Evolutionary conservation across 345 rosid genomes (phyloP).

Genomic region (Camelina neglecta): DNA sequence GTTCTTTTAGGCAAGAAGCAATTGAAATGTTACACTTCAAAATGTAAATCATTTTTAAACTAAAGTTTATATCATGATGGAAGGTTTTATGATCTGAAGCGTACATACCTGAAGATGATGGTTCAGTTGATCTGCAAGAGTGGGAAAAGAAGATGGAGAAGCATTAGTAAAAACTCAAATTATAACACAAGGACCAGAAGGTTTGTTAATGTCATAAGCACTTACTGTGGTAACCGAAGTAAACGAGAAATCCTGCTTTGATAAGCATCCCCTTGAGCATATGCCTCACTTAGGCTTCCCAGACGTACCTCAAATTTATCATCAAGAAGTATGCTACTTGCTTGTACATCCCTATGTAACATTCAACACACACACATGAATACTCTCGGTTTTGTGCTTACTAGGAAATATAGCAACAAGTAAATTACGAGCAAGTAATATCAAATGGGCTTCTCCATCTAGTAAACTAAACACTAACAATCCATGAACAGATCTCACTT

Average conservation of each 20-base stretch:
- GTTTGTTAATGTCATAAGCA: slow-evolving; percentile 26
- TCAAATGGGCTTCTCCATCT: not conserved
- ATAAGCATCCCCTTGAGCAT: slow-evolving; percentile 83
- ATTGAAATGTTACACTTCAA: not conserved
- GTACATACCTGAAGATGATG: slow-evolving; percentile 72
- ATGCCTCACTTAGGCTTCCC: slow-evolving; percentile 87
- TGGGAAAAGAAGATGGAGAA: slow-evolving; percentile 35
- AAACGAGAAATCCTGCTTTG: slow-evolving; percentile 88
- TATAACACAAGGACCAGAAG: not conserved
- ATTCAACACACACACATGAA: slow-evolving; percentile 45
- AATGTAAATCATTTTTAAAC: not conserved
- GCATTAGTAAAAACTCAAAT: slow-evolving; percentile 28
- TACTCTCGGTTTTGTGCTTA: slow-evolving; percentile 10
- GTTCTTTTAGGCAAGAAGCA: not conserved
- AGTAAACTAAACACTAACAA: not conserved
- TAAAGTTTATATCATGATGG: not conserved
- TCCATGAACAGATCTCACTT: not conserved
- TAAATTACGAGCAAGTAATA: not conserved
- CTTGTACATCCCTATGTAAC: slow-evolving; percentile 89
- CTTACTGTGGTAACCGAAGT: slow-evolving; percentile 95
- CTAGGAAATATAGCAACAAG: not conserved
- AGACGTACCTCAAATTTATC: slow-evolving; percentile 96
- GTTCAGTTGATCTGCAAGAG: slow-evolving; percentile 79
- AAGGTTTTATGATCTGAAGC: slow-evolving; percentile 13
- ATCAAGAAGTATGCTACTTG: slow-evolving; percentile 98